Conservation (phyloP, 148 eudicot species). For the Tetragonia tetragonoides region DNA sequence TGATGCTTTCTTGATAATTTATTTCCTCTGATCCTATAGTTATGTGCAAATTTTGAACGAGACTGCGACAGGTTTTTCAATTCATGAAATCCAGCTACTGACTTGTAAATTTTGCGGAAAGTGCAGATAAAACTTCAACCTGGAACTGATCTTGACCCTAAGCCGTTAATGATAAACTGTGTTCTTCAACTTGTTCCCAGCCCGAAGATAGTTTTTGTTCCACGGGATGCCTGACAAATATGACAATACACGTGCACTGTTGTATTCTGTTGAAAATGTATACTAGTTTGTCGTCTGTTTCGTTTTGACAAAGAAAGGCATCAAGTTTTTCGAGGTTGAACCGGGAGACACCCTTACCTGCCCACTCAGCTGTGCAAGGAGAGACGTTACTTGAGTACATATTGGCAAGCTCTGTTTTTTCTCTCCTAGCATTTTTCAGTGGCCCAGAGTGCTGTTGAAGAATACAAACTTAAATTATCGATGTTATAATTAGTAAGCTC, state of each 20-base stretch:
- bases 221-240: constrained; percentile 26
- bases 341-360: constrained; percentile 25
- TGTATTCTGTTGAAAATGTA: background rate
- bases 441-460: constrained; percentile 34
- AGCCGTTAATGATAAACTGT: constrained; percentile 33
- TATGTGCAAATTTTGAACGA: background rate
- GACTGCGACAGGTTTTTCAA: background rate
- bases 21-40: background rate
- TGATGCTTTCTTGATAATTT: background rate
- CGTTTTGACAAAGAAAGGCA: background rate
- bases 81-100: background rate
- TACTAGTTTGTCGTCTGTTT: constrained; percentile 2
- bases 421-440: constrained; percentile 23
- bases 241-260: background rate
- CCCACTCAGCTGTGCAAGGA: constrained; percentile 29
- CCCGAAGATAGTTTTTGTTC: constrained; percentile 42
- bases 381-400: constrained; percentile 28
- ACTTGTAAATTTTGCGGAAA: background rate
- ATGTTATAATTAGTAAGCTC: too few relatives aligned
- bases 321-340: constrained; percentile 12
- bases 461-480: too few relatives aligned
- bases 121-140: constrained; percentile 40
- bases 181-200: constrained; percentile 48
- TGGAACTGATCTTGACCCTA: constrained; percentile 32
- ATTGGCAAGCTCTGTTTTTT: constrained; percentile 30